phyloP scores from a whole-genome alignment of 2,329 filamentous ascomycete genomes.

The Byssothecium circinans region DNA sequence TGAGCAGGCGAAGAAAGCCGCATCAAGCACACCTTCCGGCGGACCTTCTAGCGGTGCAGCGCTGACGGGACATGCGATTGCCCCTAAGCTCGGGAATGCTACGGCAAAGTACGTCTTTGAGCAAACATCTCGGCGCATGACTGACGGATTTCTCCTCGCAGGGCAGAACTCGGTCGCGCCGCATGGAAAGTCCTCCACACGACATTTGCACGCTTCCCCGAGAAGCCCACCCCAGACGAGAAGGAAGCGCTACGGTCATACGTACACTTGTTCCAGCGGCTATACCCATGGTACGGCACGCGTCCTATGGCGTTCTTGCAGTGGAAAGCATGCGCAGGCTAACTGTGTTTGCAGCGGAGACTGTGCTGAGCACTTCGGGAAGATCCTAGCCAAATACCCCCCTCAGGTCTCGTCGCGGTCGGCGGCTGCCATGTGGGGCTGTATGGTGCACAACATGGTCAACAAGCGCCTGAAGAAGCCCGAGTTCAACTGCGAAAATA shows the following conservation, averaged over 20 bases:
- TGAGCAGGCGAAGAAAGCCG: slow-evolving; percentile 17
- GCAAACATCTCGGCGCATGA: slow-evolving; percentile 8
- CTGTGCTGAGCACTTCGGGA: slow-evolving; percentile 65
- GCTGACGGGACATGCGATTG: slow-evolving; percentile 70
- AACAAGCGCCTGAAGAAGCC: slow-evolving; percentile 64
- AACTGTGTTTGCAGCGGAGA: slow-evolving; percentile 55
- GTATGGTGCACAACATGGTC: slow-evolving; percentile 67
- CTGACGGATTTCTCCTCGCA: slow-evolving; percentile 33
- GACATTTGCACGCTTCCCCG: slow-evolving; percentile 66
- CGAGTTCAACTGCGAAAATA: slow-evolving; percentile 64
- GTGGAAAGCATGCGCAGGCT: slow-evolving; percentile 26
- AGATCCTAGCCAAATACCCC: slow-evolving; percentile 63
- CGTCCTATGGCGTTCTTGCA: slow-evolving; percentile 16
- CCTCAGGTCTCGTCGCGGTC: slow-evolving; percentile 65
- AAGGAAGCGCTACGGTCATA: slow-evolving; percentile 61
- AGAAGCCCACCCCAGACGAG: slow-evolving; percentile 63
- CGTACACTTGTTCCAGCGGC: slow-evolving; percentile 64
- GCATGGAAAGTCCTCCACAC: slow-evolving; percentile 69
- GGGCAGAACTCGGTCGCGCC: slow-evolving; percentile 65
- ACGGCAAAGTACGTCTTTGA: slow-evolving; percentile 62
- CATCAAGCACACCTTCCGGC: slow-evolving; percentile 12
- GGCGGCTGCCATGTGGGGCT: slow-evolving; percentile 66
- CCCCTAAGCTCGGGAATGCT: slow-evolving; percentile 79
- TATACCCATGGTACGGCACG: slow-evolving; percentile 62
- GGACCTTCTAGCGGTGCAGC: slow-evolving; percentile 25